These are phyloP conservation scores for Phoenix roebelenii DNA, from an alignment of 176 grass and related monocot species.

Conservation along the genomic window DNA sequence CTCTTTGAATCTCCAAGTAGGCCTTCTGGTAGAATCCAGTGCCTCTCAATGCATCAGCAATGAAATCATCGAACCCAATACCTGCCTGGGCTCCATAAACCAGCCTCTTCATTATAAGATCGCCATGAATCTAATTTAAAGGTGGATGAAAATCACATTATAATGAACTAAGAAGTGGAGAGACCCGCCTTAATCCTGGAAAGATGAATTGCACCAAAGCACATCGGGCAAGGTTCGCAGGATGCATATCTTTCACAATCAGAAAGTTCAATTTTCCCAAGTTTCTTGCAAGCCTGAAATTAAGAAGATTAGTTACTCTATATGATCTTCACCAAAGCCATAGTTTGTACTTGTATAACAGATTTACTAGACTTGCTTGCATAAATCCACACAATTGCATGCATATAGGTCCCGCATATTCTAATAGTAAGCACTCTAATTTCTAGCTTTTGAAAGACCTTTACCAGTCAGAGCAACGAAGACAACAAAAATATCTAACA, in stretches of 20 bases:
- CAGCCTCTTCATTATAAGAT: conserved; percentile 48
- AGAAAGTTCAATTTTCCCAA: conserved; percentile 80
- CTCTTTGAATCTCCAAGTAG: conserved; percentile 70
- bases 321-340: no score
- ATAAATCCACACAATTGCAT: no score
- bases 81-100: conserved; percentile 92
- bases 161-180: not conserved
- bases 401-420: no score
- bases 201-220: conserved; percentile 91
- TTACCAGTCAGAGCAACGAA: no score
- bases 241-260: conserved; percentile 76
- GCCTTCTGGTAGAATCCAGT: conserved; percentile 85
- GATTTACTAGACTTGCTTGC: no score
- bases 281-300: conserved; percentile 83
- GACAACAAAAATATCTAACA: no score
- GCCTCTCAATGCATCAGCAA: conserved; percentile 83
- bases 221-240: conserved; percentile 94
- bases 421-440: no score
- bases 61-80: conserved; percentile 94
- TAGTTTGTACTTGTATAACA: no score
- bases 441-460: no score
- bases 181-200: conserved; percentile 65
- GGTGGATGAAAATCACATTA: not conserved
- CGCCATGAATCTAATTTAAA: no score
- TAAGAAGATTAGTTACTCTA: no score